Conservation (phyloP, 2,329 filamentous ascomycete species). For the Cadophora sp. region DNA sequence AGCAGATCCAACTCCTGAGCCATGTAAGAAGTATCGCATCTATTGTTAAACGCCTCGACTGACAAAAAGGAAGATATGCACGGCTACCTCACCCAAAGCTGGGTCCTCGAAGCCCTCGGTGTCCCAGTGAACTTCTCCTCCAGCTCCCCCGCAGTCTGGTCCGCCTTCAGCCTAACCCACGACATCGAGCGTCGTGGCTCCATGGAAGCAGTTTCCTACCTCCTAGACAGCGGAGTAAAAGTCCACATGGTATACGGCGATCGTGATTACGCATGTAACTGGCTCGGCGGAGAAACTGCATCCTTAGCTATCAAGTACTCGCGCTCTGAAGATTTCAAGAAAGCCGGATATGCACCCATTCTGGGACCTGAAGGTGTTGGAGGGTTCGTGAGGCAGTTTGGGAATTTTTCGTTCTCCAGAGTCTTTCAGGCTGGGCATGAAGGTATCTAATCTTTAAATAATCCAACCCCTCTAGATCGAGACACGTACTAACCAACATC, state of each 20-base stretch:
- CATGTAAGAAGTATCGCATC: conserved; percentile 10
- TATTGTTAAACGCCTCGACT: too few relatives aligned
- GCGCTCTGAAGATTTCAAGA: conserved; percentile 57
- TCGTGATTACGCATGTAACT: conserved; percentile 64
- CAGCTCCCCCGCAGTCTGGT: conserved; percentile 51
- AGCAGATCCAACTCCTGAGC: conserved; percentile 23
- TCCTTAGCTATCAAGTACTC: conserved; percentile 56
- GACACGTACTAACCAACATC: background rate
- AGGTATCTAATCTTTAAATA: conserved; percentile 45
- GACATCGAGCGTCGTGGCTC: conserved; percentile 68
- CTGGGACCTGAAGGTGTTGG: conserved; percentile 70
- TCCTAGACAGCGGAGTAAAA: conserved; percentile 66
- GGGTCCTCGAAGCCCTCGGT: conserved; percentile 63
- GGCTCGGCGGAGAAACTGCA: conserved; percentile 61
- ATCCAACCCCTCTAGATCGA: conserved; percentile 36
- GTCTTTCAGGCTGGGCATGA: conserved; percentile 68
- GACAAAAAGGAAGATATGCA: conserved; percentile 3
- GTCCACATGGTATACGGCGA: conserved; percentile 74
- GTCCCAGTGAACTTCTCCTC: conserved; percentile 64
- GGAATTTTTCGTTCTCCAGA: conserved; percentile 71
- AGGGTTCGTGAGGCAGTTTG: conserved; percentile 75
- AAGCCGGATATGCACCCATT: conserved; percentile 74
- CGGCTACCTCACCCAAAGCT: conserved; percentile 32
- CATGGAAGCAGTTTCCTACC: conserved; percentile 60
- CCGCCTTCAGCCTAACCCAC: conserved; percentile 53